These are phyloP conservation scores for Castanea sativa DNA, from an alignment of 306 rosid species.

Conservation along the genomic window DNA sequence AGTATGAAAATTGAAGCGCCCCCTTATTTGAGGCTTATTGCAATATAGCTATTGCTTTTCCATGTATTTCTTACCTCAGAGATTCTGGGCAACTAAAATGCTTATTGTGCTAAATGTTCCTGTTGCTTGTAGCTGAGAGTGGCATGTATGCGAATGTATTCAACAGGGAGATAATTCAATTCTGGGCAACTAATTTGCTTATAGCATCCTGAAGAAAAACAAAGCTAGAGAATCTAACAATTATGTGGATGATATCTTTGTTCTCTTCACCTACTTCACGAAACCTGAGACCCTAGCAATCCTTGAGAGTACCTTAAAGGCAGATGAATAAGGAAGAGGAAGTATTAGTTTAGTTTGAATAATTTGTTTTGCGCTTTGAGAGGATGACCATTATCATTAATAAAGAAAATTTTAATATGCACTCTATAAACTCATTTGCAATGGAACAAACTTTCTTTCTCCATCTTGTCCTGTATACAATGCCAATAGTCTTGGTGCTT, in stretches of 20 bases:
- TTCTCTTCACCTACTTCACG: constrained; percentile 78
- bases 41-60: not conserved
- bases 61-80: not conserved
- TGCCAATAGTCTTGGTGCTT: not conserved
- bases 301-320: constrained; percentile 51
- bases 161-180: constrained; percentile 85
- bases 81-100: constrained; percentile 12
- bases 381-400: constrained; percentile 9
- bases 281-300: constrained; percentile 56
- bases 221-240: constrained; percentile 82
- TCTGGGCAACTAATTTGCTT: constrained; percentile 49
- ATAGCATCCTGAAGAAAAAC: constrained; percentile 75
- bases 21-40: not conserved
- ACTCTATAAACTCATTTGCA: constrained; percentile 22
- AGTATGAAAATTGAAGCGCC: not conserved
- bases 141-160: constrained; percentile 95
- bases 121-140: constrained; percentile 98
- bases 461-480: not conserved
- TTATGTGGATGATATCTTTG: constrained; percentile 84
- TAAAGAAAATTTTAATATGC: constrained; percentile 23
- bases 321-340: constrained; percentile 78
- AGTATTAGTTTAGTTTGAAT: constrained; percentile 39
- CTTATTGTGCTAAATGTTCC: constrained; percentile 19
- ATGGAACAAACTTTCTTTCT: constrained; percentile 7
- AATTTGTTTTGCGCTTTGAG: constrained; percentile 9